phyloP scores from a whole-genome alignment of 192 early-diverging fungal genomes.

The Coemansia sp. region DNA sequence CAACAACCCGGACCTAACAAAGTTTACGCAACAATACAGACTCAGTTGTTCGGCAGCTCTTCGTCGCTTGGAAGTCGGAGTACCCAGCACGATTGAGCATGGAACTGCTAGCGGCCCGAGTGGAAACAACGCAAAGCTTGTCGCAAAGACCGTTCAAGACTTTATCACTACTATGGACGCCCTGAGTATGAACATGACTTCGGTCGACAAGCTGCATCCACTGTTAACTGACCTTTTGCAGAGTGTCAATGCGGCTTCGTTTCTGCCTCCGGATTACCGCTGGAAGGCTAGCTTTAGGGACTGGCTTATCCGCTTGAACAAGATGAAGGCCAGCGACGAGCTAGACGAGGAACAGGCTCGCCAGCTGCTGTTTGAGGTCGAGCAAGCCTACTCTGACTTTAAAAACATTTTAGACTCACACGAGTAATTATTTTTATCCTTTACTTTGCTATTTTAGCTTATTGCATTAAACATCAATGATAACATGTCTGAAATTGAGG shows the following conservation, averaged over 20 bases:
- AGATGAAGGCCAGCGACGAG: constrained; percentile 91
- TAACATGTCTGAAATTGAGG: no score
- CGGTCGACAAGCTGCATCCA: constrained; percentile 91
- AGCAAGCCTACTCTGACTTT: constrained; percentile 69
- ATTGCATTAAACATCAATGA: background rate
- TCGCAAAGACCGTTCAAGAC: constrained; percentile 75
- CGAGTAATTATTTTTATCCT: constrained; percentile 16
- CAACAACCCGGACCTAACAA: constrained; percentile 57
- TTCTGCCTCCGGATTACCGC: constrained; percentile 75
- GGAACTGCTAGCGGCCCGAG: constrained; percentile 47
- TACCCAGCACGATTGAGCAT: constrained; percentile 95
- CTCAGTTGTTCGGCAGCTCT: constrained; percentile 83
- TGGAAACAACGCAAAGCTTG: constrained; percentile 69
- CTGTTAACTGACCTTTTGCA: constrained; percentile 83
- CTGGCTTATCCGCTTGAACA: constrained; percentile 87
- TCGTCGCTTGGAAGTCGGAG: constrained; percentile 88
- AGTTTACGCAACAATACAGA: constrained; percentile 43
- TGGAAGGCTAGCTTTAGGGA: constrained; percentile 80
- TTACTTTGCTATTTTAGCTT: background rate
- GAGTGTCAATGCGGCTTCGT: constrained; percentile 77
- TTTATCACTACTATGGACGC: constrained; percentile 95
- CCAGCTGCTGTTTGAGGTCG: constrained; percentile 92
- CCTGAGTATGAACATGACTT: constrained; percentile 76
- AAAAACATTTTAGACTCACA: constrained; percentile 48
- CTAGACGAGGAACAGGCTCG: constrained; percentile 81